Conservation (phyloP, 352 stramenopile species). For the Phytophthora boehmeriae region DNA sequence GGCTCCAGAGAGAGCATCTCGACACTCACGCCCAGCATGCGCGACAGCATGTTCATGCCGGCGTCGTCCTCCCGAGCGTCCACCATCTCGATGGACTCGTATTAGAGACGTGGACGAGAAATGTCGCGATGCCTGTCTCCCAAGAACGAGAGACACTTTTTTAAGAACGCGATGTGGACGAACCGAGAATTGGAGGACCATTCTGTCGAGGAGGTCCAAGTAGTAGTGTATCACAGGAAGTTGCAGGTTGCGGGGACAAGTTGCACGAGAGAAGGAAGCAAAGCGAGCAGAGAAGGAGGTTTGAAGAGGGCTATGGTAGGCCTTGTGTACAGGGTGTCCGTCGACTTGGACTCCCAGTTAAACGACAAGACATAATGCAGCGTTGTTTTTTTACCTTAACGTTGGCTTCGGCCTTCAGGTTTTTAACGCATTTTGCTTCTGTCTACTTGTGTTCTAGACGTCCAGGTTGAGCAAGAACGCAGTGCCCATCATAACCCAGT, state of each 20-base stretch:
- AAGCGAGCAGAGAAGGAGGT: neutral
- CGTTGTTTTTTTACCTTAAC: slow-evolving; percentile 38
- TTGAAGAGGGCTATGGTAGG: neutral
- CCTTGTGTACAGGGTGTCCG: slow-evolving; percentile 36
- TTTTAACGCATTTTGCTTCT: slow-evolving; percentile 12
- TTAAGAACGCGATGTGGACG: slow-evolving; percentile 3
- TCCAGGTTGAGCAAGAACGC: slow-evolving; percentile 94
- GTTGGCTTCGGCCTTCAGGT: slow-evolving; percentile 21
- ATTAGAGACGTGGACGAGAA: slow-evolving; percentile 27
- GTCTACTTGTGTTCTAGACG: slow-evolving; percentile 31
- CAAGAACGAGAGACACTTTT: slow-evolving; percentile 5
- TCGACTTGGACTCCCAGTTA: slow-evolving; percentile 31
- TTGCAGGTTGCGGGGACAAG: slow-evolving; percentile 17
- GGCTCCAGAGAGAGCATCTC: slow-evolving; percentile 81
- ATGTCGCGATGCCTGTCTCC: neutral
- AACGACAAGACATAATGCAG: slow-evolving; percentile 43
- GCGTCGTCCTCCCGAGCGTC: slow-evolving; percentile 55
- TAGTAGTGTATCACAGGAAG: slow-evolving; percentile 46
- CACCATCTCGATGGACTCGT: slow-evolving; percentile 71
- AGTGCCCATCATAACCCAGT: slow-evolving; percentile 93
- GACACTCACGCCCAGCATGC: slow-evolving; percentile 71
- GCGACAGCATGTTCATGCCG: slow-evolving; percentile 79
- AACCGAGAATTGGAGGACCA: slow-evolving; percentile 4
- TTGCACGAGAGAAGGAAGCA: slow-evolving; percentile 5
- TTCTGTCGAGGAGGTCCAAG: slow-evolving; percentile 25